These are phyloP conservation scores for Monilinia fructicola DNA, from an alignment of 2,329 filamentous ascomycete species.

Conservation along the genomic window DNA sequence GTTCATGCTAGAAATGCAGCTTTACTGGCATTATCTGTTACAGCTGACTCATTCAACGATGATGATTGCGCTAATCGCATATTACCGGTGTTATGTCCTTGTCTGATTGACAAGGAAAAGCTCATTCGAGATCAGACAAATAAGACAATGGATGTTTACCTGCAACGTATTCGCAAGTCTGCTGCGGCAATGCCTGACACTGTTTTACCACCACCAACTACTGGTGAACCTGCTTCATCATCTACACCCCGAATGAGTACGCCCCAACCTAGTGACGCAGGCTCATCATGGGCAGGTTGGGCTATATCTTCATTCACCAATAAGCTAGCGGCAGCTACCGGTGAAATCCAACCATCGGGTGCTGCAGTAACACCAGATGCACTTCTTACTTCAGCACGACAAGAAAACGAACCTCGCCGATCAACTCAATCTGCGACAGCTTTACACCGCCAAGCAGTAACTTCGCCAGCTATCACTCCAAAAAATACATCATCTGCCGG, in stretches of 20 bases:
- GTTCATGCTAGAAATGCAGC: constrained; percentile 90
- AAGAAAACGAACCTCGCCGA: constrained; percentile 41
- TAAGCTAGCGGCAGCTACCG: constrained; percentile 79
- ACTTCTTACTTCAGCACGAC: constrained; percentile 46
- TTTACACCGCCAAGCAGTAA: constrained; percentile 60
- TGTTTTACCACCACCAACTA: constrained; percentile 64
- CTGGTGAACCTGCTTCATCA: constrained; percentile 46
- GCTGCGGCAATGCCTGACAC: constrained; percentile 77
- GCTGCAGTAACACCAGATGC: constrained; percentile 48
- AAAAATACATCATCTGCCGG: constrained; percentile 48
- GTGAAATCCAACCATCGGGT: constrained; percentile 69
- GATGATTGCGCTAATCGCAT: constrained; percentile 86
- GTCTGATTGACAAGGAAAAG: constrained; percentile 92
- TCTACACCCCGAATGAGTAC: constrained; percentile 73
- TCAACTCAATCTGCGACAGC: constrained; percentile 52
- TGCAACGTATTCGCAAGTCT: constrained; percentile 79
- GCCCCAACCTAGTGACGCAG: constrained; percentile 62
- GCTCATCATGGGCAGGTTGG: constrained; percentile 87
- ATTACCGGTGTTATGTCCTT: constrained; percentile 78
- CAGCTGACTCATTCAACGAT: constrained; percentile 80
- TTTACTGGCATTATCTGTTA: constrained; percentile 81
- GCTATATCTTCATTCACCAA: constrained; percentile 98
- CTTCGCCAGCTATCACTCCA: constrained; percentile 49
- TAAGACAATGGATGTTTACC: constrained; percentile 84
- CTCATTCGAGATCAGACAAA: constrained; percentile 87